These are phyloP conservation scores for Populus simonii DNA, from an alignment of 345 rosid species.

Conservation along the genomic window DNA sequence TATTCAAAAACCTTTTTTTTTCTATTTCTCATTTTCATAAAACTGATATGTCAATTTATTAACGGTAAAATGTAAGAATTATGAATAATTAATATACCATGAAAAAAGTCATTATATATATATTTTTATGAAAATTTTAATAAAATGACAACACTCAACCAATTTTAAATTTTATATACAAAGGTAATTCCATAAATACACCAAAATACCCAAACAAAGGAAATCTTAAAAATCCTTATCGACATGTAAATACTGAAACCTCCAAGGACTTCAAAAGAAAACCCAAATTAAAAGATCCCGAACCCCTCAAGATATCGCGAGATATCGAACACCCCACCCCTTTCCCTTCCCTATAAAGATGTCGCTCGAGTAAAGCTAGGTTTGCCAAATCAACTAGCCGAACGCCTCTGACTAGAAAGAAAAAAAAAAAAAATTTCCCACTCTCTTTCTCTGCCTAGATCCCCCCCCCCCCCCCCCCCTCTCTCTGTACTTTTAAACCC, in stretches of 20 bases:
- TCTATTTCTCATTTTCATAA: no score
- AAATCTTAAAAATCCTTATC: neutral
- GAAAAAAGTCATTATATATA: no score
- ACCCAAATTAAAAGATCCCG: neutral
- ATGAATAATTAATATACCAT: no score
- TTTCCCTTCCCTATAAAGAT: constrained; percentile 39
- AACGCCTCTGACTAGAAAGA: constrained; percentile 11
- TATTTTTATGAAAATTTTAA: no score
- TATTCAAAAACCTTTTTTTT: no score
- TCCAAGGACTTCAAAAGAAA: neutral
- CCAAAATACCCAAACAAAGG: neutral
- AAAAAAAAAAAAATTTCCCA: neutral
- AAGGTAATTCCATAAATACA: no score
- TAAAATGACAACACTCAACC: no score
- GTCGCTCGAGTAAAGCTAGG: constrained; percentile 38
- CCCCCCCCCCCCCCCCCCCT: accelerated
- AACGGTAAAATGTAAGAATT: no score
- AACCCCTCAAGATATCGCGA: constrained; percentile 12
- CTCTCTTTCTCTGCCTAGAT: constrained; percentile 8
- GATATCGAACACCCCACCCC: neutral
- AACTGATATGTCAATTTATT: no score
- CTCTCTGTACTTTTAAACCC: neutral
- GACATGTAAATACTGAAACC: neutral
- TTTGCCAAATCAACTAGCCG: constrained; percentile 50
- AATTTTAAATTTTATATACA: no score